Evolutionary conservation across 371 early-diverging fungal species (phyloP), one percentile per base, ranked within the genome.

Genomic region (Mucor velutinosus): DNA sequence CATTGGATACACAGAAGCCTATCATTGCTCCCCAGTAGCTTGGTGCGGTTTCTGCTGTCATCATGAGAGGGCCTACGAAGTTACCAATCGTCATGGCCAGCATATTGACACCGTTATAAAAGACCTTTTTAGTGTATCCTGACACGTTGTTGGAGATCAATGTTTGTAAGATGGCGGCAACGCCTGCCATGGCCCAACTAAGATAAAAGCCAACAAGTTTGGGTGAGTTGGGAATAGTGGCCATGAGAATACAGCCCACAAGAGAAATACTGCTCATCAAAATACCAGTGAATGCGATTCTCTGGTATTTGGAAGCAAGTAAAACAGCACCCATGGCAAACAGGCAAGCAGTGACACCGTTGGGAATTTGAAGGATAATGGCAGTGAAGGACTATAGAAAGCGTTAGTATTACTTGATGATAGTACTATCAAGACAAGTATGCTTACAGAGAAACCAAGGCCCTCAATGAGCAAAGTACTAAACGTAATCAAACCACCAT

Each of bases 401-500:
- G 33, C 14, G 1, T 57, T 57, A 57, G 57, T 57, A n/a, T 56
- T 11, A 12, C 11, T 55, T 29, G 17, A 27, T 56, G 32, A 56
- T 55, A 29, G 8, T 7, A 30, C 4, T 23, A 17, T 14, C 25
- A 4, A 14, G 15, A 14, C 0, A 41, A 2, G 4, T 41, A 7
- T 51, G 62, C 75, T 70, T 76, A 79, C 80, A 10, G 77, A 69
- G 51, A 79, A 82, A 3, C 78, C 80, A 30, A 82, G 63, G 0
- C 66, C 68, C 53, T 70, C 45, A 2, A 80, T 72, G 19, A 82
- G 61, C 17, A 74, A 64, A 5, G 80, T 72, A 63, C 73, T 72
- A 55, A 76, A 83, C 0, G 71, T 73, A 2, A 76, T 47, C 32
- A 80, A 23, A 35, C 76, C 83, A 37, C 80, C 77, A 57, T 75